These are phyloP conservation scores for Agrocybe pediades DNA, from an alignment of 768 basidiomycete species.

Conservation along the genomic window DNA sequence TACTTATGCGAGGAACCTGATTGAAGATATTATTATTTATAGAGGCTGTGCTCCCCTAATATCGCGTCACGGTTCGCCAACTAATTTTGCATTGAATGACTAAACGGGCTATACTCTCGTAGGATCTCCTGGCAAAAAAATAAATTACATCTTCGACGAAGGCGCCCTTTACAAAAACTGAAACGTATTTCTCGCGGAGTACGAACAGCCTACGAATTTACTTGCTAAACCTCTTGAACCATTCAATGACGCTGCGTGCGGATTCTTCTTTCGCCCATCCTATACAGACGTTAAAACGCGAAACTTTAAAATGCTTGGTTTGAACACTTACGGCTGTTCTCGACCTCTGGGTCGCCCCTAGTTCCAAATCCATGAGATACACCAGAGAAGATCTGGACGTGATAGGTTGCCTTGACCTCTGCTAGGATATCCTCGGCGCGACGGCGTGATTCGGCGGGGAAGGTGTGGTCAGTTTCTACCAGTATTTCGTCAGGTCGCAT, in stretches of 20 bases:
- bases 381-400: slow-evolving; percentile 59
- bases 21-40: no score
- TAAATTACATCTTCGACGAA: no score
- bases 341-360: slow-evolving; percentile 44
- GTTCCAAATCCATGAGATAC: slow-evolving; percentile 51
- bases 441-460: slow-evolving; percentile 52
- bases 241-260: slow-evolving; percentile 47
- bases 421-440: slow-evolving; percentile 58
- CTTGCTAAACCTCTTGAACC: slow-evolving; percentile 50
- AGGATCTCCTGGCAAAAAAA: no score
- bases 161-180: no score
- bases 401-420: slow-evolving; percentile 51
- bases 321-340: slow-evolving; percentile 35
- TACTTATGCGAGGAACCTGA: no score
- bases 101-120: no score
- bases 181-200: no score
- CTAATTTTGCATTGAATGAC: no score
- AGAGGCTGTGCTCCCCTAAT: no score
- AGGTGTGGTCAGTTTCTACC: slow-evolving; percentile 41
- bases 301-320: neutral
- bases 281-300: slow-evolving; percentile 17
- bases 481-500: neutral
- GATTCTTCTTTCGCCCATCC: slow-evolving; percentile 67
- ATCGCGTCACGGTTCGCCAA: no score
- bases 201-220: no score